phyloP scores from a whole-genome alignment of 2,329 filamentous ascomycete species.

The Aspergillus sergii region DNA sequence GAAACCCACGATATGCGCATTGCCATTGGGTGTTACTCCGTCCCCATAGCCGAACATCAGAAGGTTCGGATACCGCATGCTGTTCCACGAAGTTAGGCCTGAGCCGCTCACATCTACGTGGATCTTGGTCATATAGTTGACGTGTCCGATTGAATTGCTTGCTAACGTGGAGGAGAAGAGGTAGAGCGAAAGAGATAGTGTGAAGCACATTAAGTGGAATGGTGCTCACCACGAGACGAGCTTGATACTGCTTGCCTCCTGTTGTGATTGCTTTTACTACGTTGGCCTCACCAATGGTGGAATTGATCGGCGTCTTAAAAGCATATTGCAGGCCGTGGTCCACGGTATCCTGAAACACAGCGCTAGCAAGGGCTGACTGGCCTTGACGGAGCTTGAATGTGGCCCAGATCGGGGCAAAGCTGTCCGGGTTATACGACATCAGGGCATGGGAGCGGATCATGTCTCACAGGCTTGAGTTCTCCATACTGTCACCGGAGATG shows the following conservation, averaged over 20 bases:
- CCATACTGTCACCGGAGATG: constrained; percentile 27
- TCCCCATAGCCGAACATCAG: constrained; percentile 8
- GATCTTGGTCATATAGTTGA: constrained; percentile 24
- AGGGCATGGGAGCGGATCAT: constrained; percentile 27
- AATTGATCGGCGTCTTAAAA: no score
- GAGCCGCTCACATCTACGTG: constrained; percentile 22
- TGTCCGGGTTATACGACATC: constrained; percentile 19
- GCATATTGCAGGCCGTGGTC: no score
- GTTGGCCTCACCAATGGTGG: no score
- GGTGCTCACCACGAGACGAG: constrained; percentile 27
- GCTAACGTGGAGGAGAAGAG: constrained; percentile 11
- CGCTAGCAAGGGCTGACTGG: no score
- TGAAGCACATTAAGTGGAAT: constrained; percentile 23
- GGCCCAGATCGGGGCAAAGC: no score
- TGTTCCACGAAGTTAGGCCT: constrained; percentile 6
- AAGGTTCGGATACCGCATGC: not conserved
- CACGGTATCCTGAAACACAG: no score
- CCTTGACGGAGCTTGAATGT: no score
- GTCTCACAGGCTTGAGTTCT: constrained; percentile 24
- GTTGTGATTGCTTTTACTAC: no score
- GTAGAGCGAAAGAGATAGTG: no score
- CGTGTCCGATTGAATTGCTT: constrained; percentile 21
- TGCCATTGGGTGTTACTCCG: not conserved
- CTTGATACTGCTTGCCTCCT: no score
- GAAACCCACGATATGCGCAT: constrained; percentile 5